A percentile compares a stretch with the other conserved stretches of the same genome.
phyloP scores from a whole-genome alignment of 148 eudicot genomes.

The Agrostemma githago region DNA sequence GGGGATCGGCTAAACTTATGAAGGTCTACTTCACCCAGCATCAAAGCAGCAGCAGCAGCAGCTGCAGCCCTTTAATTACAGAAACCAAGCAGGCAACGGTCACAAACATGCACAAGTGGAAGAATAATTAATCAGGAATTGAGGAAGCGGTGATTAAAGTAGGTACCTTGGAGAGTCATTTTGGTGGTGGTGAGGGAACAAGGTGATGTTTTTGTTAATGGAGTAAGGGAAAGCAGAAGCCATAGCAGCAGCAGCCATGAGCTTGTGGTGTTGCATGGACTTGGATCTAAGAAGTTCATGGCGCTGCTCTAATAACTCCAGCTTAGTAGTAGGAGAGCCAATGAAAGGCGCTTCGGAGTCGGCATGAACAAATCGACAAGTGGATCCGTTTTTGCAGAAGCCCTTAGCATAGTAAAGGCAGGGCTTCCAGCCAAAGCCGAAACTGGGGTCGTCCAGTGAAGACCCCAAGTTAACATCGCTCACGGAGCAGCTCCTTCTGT shows the following conservation, averaged over 20 bases:
- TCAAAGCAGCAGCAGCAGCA: constrained; percentile 43
- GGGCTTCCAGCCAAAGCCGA: constrained; percentile 72
- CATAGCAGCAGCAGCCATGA: constrained; percentile 52
- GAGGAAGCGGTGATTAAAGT: background rate
- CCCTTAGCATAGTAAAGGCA: constrained; percentile 83
- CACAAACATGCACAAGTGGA: background rate
- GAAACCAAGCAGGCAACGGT: constrained; percentile 6
- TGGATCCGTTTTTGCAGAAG: constrained; percentile 80
- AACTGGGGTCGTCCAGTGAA: constrained; percentile 38
- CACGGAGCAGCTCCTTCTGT: constrained; percentile 76
- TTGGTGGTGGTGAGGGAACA: constrained; percentile 62
- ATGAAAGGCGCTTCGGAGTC: constrained; percentile 27
- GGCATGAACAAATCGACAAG: constrained; percentile 66
- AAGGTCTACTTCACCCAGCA: constrained; percentile 65
- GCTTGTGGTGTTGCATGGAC: constrained; percentile 59
- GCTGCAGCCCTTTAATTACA: constrained; percentile 10
- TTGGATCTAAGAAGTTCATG: constrained; percentile 72
- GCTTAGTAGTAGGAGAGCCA: constrained; percentile 49
- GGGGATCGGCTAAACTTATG: constrained; percentile 48
- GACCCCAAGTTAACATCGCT: constrained; percentile 50
- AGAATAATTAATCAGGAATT: background rate
- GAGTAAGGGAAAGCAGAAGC: constrained; percentile 43
- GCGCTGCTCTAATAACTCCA: constrained; percentile 71
- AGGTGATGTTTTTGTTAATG: constrained; percentile 42
- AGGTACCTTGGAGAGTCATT: constrained; percentile 59